A percentile compares a stretch with the other conserved stretches of the same genome.
These are phyloP conservation scores for Cicer pinnatifidum DNA, from an alignment of 306 rosid species.

Conservation along the genomic window DNA sequence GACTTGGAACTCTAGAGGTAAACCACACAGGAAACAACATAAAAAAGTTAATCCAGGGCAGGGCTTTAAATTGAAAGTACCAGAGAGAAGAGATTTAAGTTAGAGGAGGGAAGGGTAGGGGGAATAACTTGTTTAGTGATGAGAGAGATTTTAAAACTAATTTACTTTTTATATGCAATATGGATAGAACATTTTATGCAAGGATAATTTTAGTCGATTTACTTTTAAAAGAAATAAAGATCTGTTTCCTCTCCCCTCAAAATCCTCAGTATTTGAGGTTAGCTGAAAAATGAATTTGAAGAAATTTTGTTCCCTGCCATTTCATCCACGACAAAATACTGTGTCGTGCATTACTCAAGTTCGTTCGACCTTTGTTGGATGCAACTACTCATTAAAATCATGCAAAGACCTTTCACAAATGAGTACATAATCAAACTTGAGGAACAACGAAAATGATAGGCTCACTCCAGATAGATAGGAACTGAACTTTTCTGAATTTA, in stretches of 20 bases:
- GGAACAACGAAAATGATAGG: background rate
- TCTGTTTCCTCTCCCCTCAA: no score
- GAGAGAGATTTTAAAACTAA: no score
- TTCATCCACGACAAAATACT: background rate
- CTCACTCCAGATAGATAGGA: background rate
- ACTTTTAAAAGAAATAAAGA: no score
- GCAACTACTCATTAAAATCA: background rate
- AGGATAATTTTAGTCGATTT: no score
- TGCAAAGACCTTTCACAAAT: background rate
- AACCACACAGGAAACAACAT: background rate
- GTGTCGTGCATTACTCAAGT: background rate
- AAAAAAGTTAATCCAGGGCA: background rate
- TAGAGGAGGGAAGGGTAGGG: no score
- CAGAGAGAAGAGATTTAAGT: background rate
- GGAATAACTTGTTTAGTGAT: no score
- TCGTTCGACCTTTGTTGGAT: background rate
- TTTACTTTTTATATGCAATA: no score
- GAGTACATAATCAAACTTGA: background rate
- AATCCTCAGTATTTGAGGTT: no score
- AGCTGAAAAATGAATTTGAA: no score
- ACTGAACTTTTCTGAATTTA: background rate
- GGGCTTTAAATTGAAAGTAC: background rate
- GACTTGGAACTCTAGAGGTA: background rate
- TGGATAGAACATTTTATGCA: no score
- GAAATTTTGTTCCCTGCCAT: no score